Evolutionary conservation across 257 asterid genomes (phyloP), one percentile per base, ranked within the genome.

Genomic region (Rubia yunnanensis): DNA sequence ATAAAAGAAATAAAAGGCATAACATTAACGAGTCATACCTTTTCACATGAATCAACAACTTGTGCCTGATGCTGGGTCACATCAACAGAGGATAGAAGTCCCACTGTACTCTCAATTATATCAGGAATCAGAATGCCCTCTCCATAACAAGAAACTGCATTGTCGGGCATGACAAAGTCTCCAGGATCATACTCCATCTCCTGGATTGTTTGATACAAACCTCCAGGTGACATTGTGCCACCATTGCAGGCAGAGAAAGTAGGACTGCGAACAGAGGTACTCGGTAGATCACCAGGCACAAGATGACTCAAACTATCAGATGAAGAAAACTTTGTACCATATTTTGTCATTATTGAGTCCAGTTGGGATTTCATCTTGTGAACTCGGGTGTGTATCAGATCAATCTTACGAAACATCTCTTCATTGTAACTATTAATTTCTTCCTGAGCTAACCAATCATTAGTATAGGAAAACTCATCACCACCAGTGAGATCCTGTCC

Each of bases 241-340:
- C 85, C 96, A 31, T 91, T 82, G 73, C 95, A 84, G 64, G 80
- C 83, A 18, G 96, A 92, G 70, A 82, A 82, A 11, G 85, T 89
- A 48, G 96, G 96, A 80, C 92, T 86, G 48, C 70, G 88, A 46
- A 80, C 70, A 68, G 86, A 84, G 79, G 87, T 82, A 6, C 78
- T 85, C 63, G 76, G 90, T 44, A 67, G 76, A 71, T 91, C 96
- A n/a, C 83, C 70, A 8, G 79, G 83, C 65, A 69, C 75, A 14
- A 82, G 88, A 66, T 87, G 86, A 79, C 80, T 82, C 77, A 88
- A 79, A 75, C 89, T 88, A 84, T 89, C 98, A 5, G 95, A 89
- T 49, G 98, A 92, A 77, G 97, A 89, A 77, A 92, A 85, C 79
- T 79, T 87, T 59, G 77, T 70, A 14, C 86, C 84, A 48, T 89